Conservation (phyloP, 768 basidiomycete genomes). For the Suillus spraguei region DNA sequence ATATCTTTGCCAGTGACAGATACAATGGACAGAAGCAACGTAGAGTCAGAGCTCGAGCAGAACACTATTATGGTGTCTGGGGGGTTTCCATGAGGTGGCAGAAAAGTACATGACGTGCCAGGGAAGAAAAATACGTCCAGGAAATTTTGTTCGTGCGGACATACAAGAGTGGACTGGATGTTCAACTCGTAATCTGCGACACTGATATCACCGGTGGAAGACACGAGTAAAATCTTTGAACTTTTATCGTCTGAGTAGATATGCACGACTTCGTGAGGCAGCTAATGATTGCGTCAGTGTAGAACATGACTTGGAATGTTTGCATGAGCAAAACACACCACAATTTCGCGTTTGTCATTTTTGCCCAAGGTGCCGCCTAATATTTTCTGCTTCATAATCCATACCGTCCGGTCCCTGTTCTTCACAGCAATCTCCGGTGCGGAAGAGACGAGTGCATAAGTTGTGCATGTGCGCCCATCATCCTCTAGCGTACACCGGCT, state of each 20-base stretch:
- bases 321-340: constrained; percentile 41
- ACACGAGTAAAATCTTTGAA: constrained; percentile 35
- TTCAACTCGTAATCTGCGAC: constrained; percentile 31
- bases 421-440: constrained; percentile 47
- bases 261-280: constrained; percentile 43
- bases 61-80: constrained; percentile 21
- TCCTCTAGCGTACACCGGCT: constrained; percentile 40
- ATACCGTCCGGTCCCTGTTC: constrained; percentile 52
- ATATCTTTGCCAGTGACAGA: constrained; percentile 17
- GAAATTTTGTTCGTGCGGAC: constrained; percentile 30
- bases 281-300: constrained; percentile 34
- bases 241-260: constrained; percentile 37
- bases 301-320: constrained; percentile 3
- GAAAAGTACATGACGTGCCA: constrained; percentile 29
- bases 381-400: constrained; percentile 63
- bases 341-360: constrained; percentile 42
- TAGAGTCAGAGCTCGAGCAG: constrained; percentile 23
- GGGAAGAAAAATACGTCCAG: constrained; percentile 35
- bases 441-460: constrained; percentile 55
- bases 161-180: constrained; percentile 26
- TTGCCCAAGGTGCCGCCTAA: constrained; percentile 34
- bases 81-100: constrained; percentile 18
- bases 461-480: constrained; percentile 43
- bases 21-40: constrained; percentile 25
- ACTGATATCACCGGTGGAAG: constrained; percentile 35